Evolutionary conservation across 495 filamentous ascomycete genomes (phyloP), one percentile per base, ranked within the genome.

Genomic region (Delitschia confertaspora): DNA sequence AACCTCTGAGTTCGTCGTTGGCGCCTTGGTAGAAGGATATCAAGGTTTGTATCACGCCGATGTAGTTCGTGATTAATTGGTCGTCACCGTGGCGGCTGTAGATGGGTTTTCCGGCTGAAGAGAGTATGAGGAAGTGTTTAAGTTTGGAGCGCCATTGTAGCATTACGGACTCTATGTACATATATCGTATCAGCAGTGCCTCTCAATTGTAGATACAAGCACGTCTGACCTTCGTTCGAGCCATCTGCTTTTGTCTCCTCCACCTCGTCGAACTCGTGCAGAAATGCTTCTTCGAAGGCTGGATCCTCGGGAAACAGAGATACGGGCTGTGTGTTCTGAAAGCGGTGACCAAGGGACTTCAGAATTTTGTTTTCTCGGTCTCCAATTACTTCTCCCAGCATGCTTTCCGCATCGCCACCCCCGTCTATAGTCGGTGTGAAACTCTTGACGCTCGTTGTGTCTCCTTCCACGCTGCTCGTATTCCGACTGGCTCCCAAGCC

Each of bases 31-130:
- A 95, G 65, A 95, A 96, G 3, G 93, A 95, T 38, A 99, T 93
- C 56, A 96, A 89, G 36, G 93, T 95, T 52, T 96, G 93, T 6
- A 94, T 82, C 11, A 95, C 79, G n/a, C 93, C 93, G 65, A 94
- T 88, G 56, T 89, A 95, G 25, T 80, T 79, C 35, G 87, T 94
- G 51, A 95, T 82, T 25, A 96, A 65, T 14, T 80, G 78, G 47
- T 93, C 74, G 48, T 94, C 86, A 18, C 93, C 93, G 60, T 99
- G 87, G 42, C 93, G 73, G 45, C 85, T 95, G 63, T 87, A 99
- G 26, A 99, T 89, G 3, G 93, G 93, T 59, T 99, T 99, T n/a
- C 93, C 93, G 22, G 93, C 91, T 8, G 85, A 86, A 2, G 93
- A 95, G 0, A 99, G 69, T 55, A 99, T 93, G 53, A 99, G 70